Base-by-base conservation (phyloP, 805 yeast genomes). In the Kodamaea restingae region DNA sequence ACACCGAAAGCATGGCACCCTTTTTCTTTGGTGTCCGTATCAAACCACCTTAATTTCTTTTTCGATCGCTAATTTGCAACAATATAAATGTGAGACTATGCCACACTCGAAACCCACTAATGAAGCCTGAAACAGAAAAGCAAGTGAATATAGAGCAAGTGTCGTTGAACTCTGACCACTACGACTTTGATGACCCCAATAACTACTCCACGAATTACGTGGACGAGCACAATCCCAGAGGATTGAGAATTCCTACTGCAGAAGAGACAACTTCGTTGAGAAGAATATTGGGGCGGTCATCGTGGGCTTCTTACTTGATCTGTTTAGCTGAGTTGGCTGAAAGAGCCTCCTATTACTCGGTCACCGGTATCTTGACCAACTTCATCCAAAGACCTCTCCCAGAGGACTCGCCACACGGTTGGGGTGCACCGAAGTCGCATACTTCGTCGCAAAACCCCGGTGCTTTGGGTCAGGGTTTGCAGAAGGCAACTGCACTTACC, bases 381-480 rank as follows among this genome's bases (percentile, higher is more conserved):
- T 74, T 74, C 47, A 65, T 74, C 40, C 73, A 70, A 58, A 64
- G 76, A 57, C 74, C 76, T n/a, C 55, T 74, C 34, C 79, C 80
- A 10, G 54, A 51, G 26, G 72, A 73, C 32, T 70, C 75, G 12
- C 67, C 69, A 18, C 65, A 63, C 11, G 71, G 76, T 33, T 73
- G 74, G 43, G 69, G 72, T 15, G 62, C 70, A 2, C 56, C 60
- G 4, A 37, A 49, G n/a, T 47, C 51, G 12, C 55, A 48, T 15
- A 39, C 52, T 8, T 60, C 52, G 42, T 44, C 63, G 25, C 67
- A 58, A 27, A 58, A 60, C 42, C 76, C 80, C 12, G 80, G 80
- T 54, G 80, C 80, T 10, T 63, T 75, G 36, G 66, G 59, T 30
- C 46, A 64, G 47, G 79, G 79, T 40, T 56, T 71, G 37, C 61